Conservation (phyloP, 2,329 filamentous ascomycete genomes). For the Colletotrichum spaethianum region DNA sequence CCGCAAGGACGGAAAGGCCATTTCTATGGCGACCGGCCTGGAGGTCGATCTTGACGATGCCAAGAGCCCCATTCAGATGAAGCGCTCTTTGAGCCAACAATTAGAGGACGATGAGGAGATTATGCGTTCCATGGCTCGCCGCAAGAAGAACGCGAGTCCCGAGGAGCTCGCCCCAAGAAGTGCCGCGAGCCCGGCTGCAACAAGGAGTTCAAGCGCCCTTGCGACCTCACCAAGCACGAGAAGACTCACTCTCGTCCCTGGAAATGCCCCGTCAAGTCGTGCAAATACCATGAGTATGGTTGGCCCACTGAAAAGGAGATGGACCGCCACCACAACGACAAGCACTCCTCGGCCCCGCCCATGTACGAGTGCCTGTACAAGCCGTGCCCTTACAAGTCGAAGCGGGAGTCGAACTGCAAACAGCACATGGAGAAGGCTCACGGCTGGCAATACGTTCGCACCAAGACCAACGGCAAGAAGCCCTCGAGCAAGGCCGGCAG, state of each 20-base stretch:
- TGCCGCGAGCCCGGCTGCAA: constrained; percentile 83
- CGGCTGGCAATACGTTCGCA: constrained; percentile 89
- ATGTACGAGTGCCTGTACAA: constrained; percentile 88
- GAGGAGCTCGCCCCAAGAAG: constrained; percentile 86
- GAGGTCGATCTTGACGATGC: constrained; percentile 69
- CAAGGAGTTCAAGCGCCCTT: constrained; percentile 97
- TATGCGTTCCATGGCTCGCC: constrained; percentile 92
- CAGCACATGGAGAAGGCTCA: constrained; percentile 99
- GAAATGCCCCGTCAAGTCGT: constrained; percentile 87
- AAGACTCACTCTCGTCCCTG: constrained; percentile 97
- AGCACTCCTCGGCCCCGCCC: constrained; percentile 84
- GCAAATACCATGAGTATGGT: constrained; percentile 91
- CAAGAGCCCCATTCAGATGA: constrained; percentile 68
- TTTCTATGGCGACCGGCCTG: constrained; percentile 82
- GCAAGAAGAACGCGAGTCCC: constrained; percentile 91
- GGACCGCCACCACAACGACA: constrained; percentile 96
- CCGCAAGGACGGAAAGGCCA: constrained; percentile 83
- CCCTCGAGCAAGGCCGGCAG: constrained; percentile 59
- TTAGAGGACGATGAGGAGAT: constrained; percentile 86
- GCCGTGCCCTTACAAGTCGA: constrained; percentile 93
- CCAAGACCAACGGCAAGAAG: constrained; percentile 90
- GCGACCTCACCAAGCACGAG: constrained; percentile 97
- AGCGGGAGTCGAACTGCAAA: constrained; percentile 96
- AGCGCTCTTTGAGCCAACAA: constrained; percentile 78
- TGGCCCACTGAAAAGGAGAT: constrained; percentile 99